Evolutionary conservation across 2,329 filamentous ascomycete species (phyloP).

Genomic region (Chrysoporthe austroafricana): DNA sequence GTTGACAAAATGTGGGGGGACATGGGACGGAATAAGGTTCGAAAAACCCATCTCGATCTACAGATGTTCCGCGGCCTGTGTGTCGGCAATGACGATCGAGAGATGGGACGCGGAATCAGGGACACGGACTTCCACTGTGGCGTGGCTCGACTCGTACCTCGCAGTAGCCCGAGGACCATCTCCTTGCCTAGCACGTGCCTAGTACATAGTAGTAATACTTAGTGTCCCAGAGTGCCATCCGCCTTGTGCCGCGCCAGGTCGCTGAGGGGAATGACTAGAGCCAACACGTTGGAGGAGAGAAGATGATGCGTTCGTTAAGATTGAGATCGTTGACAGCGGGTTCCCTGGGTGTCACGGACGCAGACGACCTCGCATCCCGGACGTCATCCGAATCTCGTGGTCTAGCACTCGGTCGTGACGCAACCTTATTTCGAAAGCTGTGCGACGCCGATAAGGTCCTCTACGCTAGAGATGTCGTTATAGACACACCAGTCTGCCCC

Average conservation of each 20-base stretch:
- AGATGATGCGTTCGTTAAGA: not conserved
- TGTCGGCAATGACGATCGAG: not conserved
- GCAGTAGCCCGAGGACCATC: not conserved
- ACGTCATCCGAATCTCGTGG: not conserved
- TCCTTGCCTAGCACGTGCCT: not conserved
- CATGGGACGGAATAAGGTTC: not conserved
- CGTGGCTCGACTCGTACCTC: not conserved
- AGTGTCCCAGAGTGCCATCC: not conserved
- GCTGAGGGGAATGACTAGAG: not conserved
- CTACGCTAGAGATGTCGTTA: not conserved
- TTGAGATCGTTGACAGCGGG: not conserved
- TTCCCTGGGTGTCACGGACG: not conserved
- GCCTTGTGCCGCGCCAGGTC: not conserved
- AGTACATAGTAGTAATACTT: not conserved
- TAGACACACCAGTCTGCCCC: not conserved
- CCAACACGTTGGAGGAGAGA: not conserved
- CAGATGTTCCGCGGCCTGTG: not conserved
- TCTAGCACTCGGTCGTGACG: not conserved
- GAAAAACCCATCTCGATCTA: not conserved
- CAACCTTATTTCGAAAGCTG: not conserved
- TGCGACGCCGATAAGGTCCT: not conserved
- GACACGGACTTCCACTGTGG: not conserved
- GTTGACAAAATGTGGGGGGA: not conserved
- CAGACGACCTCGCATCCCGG: not conserved
- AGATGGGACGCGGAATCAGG: not conserved